Conservation (phyloP, 768 basidiomycete genomes). For the Xerocomus potaroensis region DNA sequence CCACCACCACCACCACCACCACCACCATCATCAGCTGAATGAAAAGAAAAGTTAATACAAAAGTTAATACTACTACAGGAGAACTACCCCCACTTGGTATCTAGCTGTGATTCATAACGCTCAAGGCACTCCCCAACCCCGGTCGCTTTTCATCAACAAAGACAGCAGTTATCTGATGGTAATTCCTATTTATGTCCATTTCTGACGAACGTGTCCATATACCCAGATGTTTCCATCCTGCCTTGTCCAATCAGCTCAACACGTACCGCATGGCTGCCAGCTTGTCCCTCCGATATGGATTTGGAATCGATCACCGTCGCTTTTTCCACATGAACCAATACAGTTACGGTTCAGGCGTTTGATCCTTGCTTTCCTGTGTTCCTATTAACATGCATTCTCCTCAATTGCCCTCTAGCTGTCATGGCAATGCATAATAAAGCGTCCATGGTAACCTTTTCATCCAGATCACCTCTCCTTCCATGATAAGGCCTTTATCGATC, state of each 20-base stretch:
- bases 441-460: too few relatives aligned
- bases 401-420: background rate
- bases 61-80: constrained; percentile 10
- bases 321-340: too few relatives aligned
- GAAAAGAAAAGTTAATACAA: too few relatives aligned
- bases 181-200: constrained; percentile 8
- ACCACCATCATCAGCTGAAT: too few relatives aligned
- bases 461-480: too few relatives aligned
- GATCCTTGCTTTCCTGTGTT: constrained; percentile 6
- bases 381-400: background rate
- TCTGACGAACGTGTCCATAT: constrained; percentile 25
- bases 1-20: too few relatives aligned
- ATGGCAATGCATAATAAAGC: too few relatives aligned
- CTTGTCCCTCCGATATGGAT: constrained; percentile 3
- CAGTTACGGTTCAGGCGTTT: constrained; percentile 10
- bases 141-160: constrained; percentile 21
- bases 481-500: too few relatives aligned
- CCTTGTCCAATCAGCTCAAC: constrained; percentile 3
- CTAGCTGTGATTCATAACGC: constrained; percentile 11
- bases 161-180: constrained; percentile 24
- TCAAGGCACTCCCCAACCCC: constrained; percentile 10
- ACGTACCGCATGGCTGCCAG: constrained; percentile 13
- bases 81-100: constrained; percentile 20
- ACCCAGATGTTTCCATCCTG: constrained; percentile 12
- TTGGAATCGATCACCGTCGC: background rate